Evolutionary conservation across 345 rosid species (phyloP), one percentile per base, ranked within the genome.

Genomic region (Ricinus communis): DNA sequence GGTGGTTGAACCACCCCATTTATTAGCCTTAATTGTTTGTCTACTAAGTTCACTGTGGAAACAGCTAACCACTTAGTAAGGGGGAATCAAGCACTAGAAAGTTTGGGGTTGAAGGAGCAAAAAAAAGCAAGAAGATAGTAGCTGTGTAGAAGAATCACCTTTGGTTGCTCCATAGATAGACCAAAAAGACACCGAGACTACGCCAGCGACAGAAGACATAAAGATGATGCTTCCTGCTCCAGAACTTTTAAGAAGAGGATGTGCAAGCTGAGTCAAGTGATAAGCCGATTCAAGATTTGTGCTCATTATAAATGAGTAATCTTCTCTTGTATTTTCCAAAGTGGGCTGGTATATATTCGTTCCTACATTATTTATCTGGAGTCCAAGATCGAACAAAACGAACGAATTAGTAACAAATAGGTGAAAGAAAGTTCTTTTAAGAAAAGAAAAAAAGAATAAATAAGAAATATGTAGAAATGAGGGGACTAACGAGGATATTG

Each of bases 331-430:
- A 22, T 8, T 50, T 4, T 70, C 79, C 5, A 54, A 3, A 5
- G 72, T 68, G 24, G 52, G 41, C 13, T 74, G 60, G 0, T 0
- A 11, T 1, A 49, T 21, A 0, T 4, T 27, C 1, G 11, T 30
- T 21, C 74, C 71, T 8, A 62, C 67, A 43, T 71, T 76, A 68
- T 76, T 76, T 25, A 76, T 55, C 80, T 76, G 12, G n/a, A 10
- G 47, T 19, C 22, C 16, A 33, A 33, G 38, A 33, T 33, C n/a
- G n/a, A n/a, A n/a, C n/a, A n/a, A n/a, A n/a, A n/a, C n/a, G n/a
- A n/a, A n/a, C n/a, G n/a, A 33, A 2, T 33, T 33, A 2, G 38
- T 33, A 2, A 33, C 38, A 33, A 33, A 2, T 33, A 2, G 38
- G 38, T 33, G 6, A 6, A 6, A 33, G 38, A 2, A 33, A 2